These are phyloP conservation scores for Tricladium varicosporioides DNA, from an alignment of 2,329 filamentous ascomycete genomes.

Conservation along the genomic window DNA sequence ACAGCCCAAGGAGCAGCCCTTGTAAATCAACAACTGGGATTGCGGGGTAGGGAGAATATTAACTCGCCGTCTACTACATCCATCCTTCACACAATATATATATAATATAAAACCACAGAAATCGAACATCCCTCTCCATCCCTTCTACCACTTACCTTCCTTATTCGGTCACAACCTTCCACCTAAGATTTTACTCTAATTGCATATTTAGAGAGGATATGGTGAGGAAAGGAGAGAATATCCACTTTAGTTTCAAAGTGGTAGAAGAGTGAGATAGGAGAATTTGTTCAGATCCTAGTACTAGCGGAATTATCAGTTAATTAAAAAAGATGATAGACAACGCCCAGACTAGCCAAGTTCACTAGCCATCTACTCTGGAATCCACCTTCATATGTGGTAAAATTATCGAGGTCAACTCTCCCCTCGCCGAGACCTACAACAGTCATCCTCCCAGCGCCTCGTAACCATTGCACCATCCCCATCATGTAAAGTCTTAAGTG, in stretches of 20 bases:
- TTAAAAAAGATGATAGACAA: too few relatives aligned
- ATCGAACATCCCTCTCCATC: background rate
- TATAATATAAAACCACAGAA: background rate
- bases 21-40: too few relatives aligned
- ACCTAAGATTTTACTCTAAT: background rate
- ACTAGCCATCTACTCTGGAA: too few relatives aligned
- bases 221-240: too few relatives aligned
- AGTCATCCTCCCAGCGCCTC: background rate
- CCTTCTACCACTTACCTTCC: background rate
- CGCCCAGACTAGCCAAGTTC: too few relatives aligned
- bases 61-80: background rate
- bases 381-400: background rate
- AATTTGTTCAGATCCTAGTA: too few relatives aligned
- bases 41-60: background rate
- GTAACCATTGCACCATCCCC: background rate
- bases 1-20: too few relatives aligned
- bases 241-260: too few relatives aligned
- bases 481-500: background rate
- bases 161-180: background rate
- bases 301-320: too few relatives aligned
- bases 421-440: background rate
- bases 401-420: too few relatives aligned
- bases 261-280: too few relatives aligned
- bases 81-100: slow-evolving; percentile 1
- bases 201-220: background rate